Evolutionary conservation across 306 rosid species (phyloP).

Genomic region (Begonia loranthoides): DNA sequence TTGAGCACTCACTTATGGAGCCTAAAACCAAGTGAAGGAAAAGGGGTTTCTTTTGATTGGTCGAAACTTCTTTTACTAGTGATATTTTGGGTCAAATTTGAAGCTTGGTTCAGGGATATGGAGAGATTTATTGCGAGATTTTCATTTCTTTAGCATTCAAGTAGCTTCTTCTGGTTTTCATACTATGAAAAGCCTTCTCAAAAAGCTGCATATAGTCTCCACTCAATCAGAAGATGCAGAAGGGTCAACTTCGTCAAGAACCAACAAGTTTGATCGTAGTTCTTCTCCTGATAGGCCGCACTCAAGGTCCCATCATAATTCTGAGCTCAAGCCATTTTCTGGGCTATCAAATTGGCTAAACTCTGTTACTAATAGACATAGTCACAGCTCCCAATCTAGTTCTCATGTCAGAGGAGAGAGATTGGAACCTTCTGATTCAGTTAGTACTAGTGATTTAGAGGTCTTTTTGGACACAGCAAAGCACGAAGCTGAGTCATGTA

Average conservation of each 20-base stretch:
- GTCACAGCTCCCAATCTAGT: constrained; percentile 24
- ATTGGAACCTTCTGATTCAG: constrained; percentile 42
- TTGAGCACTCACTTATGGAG: constrained; percentile 18
- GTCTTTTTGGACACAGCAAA: constrained; percentile 34
- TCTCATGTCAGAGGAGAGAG: constrained; percentile 29
- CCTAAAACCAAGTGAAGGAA: background rate
- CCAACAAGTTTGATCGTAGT: constrained; percentile 30
- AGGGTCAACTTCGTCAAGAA: constrained; percentile 58
- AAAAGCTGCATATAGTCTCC: constrained; percentile 78
- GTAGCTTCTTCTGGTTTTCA: constrained; percentile 16
- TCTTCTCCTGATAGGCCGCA: constrained; percentile 39
- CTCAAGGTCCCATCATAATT: constrained; percentile 19
- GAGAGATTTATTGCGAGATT: constrained; percentile 49
- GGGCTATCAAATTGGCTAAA: constrained; percentile 69
- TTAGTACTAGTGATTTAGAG: constrained; percentile 40
- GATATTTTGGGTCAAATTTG: constrained; percentile 29
- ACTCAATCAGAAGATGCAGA: constrained; percentile 43
- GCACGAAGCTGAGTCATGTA: constrained; percentile 51
- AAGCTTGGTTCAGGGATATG: constrained; percentile 59
- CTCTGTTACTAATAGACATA: constrained; percentile 50
- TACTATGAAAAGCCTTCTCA: constrained; percentile 81
- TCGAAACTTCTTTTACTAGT: constrained; percentile 12
- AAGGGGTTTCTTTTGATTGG: too few species aligned
- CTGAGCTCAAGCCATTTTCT: constrained; percentile 51
- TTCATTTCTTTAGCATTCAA: constrained; percentile 31